A percentile compares a stretch with the other conserved stretches of the same genome.
These are phyloP conservation scores for Alliaria petiolata DNA, from an alignment of 345 rosid genomes.

Conservation along the genomic window DNA sequence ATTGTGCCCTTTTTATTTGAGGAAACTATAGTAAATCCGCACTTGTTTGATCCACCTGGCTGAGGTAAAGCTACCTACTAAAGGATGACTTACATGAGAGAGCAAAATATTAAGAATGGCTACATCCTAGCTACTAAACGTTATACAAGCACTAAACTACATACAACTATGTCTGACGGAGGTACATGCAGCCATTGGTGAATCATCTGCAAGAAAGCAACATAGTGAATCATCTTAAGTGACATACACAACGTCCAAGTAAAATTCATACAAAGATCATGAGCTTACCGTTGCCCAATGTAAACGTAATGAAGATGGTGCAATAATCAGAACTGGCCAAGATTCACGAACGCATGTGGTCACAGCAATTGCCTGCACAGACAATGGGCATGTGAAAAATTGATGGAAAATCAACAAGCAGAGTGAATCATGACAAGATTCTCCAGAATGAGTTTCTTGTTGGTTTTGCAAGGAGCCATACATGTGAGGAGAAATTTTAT, in stretches of 20 bases:
- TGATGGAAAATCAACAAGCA: too few species aligned
- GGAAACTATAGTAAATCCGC: constrained; percentile 64
- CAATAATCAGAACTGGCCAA: constrained; percentile 90
- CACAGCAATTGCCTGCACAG: constrained; percentile 76
- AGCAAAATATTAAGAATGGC: not conserved
- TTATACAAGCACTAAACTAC: constrained; percentile 25
- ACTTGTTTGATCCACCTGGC: constrained; percentile 75
- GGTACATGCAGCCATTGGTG: constrained; percentile 90
- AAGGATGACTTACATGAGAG: constrained; percentile 21
- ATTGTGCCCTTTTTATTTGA: constrained; percentile 53
- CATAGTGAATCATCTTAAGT: constrained; percentile 5
- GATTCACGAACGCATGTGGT: constrained; percentile 67
- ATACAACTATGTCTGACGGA: constrained; percentile 89
- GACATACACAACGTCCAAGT: constrained; percentile 1
- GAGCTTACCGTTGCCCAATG: constrained; percentile 92
- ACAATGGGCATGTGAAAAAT: not conserved
- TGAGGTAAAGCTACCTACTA: constrained; percentile 86
- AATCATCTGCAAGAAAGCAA: constrained; percentile 64
- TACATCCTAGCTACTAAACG: not conserved
- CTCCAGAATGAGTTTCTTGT: constrained; percentile 3
- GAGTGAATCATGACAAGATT: not conserved
- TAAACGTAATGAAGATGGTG: constrained; percentile 91
- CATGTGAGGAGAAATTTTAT: constrained; percentile 4
- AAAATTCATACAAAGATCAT: not conserved
- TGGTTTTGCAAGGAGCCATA: not conserved